phyloP scores from a whole-genome alignment of 108 stramenopile species.

The Nitzschia inconspicua region DNA sequence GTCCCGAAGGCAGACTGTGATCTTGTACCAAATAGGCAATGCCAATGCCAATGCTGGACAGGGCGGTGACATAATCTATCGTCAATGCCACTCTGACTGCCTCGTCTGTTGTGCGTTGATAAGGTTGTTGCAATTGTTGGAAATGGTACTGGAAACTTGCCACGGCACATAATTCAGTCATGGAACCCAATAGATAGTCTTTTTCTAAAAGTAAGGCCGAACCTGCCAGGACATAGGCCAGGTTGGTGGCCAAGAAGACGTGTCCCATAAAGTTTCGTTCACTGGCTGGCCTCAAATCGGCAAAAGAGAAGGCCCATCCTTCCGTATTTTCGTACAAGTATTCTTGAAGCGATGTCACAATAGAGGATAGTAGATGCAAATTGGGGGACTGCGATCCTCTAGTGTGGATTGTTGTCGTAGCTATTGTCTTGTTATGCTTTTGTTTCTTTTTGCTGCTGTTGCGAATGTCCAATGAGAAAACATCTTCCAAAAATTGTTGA shows the following conservation, averaged over 20 bases:
- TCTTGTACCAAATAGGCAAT: constrained; percentile 2
- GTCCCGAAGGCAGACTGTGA: constrained; percentile 25
- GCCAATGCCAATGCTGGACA: constrained; percentile 24
- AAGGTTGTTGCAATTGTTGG: constrained; percentile 48
- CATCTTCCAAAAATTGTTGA: no score
- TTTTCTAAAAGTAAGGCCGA: constrained; percentile 39
- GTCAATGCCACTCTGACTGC: constrained; percentile 62
- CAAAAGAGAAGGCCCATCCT: constrained; percentile 68
- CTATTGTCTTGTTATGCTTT: no score
- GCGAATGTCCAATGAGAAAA: no score
- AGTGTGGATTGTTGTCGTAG: no score
- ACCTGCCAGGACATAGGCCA: constrained; percentile 64
- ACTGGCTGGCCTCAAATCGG: constrained; percentile 61
- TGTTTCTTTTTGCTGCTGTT: no score
- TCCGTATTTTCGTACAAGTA: constrained; percentile 56
- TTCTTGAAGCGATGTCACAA: no score
- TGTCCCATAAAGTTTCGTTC: constrained; percentile 42
- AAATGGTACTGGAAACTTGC: constrained; percentile 75
- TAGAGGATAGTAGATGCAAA: no score
- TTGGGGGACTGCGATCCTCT: no score
- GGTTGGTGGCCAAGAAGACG: constrained; percentile 71
- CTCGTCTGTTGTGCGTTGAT: not conserved
- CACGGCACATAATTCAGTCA: constrained; percentile 61
- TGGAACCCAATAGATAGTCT: constrained; percentile 45
- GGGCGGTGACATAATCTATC: constrained; percentile 66